A percentile compares a stretch with the other conserved stretches of the same genome.
Evolutionary conservation across 2,329 filamentous ascomycete species (phyloP).

Genomic region (Colletotrichum sp.): DNA sequence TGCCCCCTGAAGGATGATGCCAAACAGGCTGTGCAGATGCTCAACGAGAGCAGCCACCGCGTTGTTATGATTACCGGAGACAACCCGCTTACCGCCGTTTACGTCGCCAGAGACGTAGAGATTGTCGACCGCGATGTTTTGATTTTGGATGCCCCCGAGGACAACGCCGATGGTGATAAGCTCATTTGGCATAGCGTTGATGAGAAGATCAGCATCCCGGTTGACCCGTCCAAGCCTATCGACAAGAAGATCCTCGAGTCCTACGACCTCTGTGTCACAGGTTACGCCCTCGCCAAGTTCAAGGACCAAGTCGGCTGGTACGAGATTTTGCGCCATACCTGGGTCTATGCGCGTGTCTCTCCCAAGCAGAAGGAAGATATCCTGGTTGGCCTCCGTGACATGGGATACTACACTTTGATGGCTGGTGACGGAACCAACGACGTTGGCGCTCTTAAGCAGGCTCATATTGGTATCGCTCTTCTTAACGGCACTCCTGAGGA

Average conservation of each 20-base stretch:
- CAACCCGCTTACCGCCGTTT: slow-evolving; percentile 94
- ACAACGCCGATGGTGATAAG: slow-evolving; percentile 79
- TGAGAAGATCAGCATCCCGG: slow-evolving; percentile 83
- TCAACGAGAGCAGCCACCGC: slow-evolving; percentile 98
- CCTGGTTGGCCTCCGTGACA: slow-evolving; percentile 92
- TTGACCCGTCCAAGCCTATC: slow-evolving; percentile 81
- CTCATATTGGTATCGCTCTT: slow-evolving; percentile 94
- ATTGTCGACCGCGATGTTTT: slow-evolving; percentile 96
- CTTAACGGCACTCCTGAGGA: slow-evolving; percentile 95
- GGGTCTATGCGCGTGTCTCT: slow-evolving; percentile 98
- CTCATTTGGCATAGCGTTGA: slow-evolving; percentile 96
- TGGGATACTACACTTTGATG: slow-evolving; percentile 98
- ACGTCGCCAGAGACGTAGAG: slow-evolving; percentile 94
- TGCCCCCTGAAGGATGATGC: slow-evolving; percentile 97
- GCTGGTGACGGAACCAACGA: slow-evolving; percentile 98
- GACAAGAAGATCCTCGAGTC: slow-evolving; percentile 79
- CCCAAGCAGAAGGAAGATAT: slow-evolving; percentile 99
- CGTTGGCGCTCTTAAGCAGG: slow-evolving; percentile 96
- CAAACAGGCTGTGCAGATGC: slow-evolving; percentile 90
- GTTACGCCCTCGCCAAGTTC: slow-evolving; percentile 90
- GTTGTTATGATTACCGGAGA: slow-evolving; percentile 99
- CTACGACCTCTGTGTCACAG: slow-evolving; percentile 95
- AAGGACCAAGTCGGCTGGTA: slow-evolving; percentile 78
- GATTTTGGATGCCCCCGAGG: slow-evolving; percentile 92
- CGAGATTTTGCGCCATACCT: slow-evolving; percentile 83